phyloP scores from a whole-genome alignment of 2,329 filamentous ascomycete species.

The Fusarium subtropicale region DNA sequence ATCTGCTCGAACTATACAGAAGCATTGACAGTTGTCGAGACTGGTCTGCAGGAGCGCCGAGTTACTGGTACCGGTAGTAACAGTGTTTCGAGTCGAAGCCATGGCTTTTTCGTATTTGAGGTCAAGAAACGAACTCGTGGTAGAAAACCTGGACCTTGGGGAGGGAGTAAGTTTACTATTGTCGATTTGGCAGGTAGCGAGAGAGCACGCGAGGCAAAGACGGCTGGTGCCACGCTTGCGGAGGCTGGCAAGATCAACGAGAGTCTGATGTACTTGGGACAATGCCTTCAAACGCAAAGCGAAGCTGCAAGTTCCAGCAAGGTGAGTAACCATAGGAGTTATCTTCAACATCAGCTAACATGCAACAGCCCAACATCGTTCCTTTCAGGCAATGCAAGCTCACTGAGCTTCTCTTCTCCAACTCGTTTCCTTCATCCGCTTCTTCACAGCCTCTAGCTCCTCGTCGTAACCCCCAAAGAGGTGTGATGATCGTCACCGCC shows the following conservation, averaged over 20 bases:
- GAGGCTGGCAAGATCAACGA: constrained; percentile 99
- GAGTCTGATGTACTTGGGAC: constrained; percentile 96
- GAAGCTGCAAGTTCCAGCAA: constrained; percentile 79
- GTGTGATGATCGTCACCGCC: constrained; percentile 95
- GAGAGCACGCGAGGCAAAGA: constrained; percentile 92
- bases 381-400: constrained; percentile 87
- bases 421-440: constrained; percentile 78
- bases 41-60: constrained; percentile 85
- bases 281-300: constrained; percentile 95
- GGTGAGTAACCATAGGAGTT: constrained; percentile 58
- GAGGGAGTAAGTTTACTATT: constrained; percentile 82
- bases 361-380: constrained; percentile 73
- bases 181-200: constrained; percentile 96
- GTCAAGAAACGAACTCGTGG: constrained; percentile 79
- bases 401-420: constrained; percentile 87
- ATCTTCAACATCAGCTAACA: constrained; percentile 16
- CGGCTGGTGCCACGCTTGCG: constrained; percentile 88
- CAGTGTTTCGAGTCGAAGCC: constrained; percentile 89
- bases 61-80: constrained; percentile 94
- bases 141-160: constrained; percentile 70
- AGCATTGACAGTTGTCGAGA: constrained; percentile 89
- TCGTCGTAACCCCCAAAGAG: constrained; percentile 81
- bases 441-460: constrained; percentile 52
- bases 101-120: constrained; percentile 96
- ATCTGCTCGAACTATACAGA: constrained; percentile 86